A percentile compares a stretch with the other conserved stretches of the same genome.
Evolutionary conservation across 441 rosid species (phyloP).

Genomic region (Metrosideros polymorpha): DNA sequence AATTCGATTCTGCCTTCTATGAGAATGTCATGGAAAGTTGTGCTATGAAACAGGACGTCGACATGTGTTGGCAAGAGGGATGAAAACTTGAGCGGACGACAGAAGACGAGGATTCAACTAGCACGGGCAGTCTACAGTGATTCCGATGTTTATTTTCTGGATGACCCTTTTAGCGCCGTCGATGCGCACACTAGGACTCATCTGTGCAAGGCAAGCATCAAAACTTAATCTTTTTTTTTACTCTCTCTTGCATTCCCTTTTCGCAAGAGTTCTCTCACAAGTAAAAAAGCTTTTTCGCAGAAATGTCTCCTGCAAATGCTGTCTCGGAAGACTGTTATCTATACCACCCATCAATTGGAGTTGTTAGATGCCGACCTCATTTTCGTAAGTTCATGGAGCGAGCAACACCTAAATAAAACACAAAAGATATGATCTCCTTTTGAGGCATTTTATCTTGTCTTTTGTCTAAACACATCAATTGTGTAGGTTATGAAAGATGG

Average conservation of each 20-base stretch:
- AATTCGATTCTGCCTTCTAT: slow-evolving; percentile 29
- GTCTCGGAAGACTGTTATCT: slow-evolving; percentile 52
- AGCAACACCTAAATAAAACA: not conserved
- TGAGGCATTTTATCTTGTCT: not conserved
- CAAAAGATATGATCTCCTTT: not conserved
- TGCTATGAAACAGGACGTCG: slow-evolving; percentile 50
- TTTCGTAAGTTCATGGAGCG: slow-evolving; percentile 26
- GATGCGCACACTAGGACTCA: slow-evolving; percentile 68
- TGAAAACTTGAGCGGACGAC: slow-evolving; percentile 69
- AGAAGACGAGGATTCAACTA: slow-evolving; percentile 68
- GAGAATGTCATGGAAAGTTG: slow-evolving; percentile 45
- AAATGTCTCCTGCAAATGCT: slow-evolving; percentile 48
- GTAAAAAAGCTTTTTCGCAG: slow-evolving; percentile 24
- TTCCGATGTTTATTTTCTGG: slow-evolving; percentile 63
- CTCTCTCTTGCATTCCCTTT: not conserved
- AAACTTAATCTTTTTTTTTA: not conserved
- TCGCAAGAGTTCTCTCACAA: not conserved
- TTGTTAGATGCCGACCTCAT: slow-evolving; percentile 61
- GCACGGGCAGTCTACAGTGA: slow-evolving; percentile 62
- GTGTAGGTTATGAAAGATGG: slow-evolving; percentile 57
- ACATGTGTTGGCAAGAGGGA: slow-evolving; percentile 65
- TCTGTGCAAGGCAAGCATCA: slow-evolving; percentile 43
- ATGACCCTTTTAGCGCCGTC: slow-evolving; percentile 76
- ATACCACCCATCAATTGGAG: slow-evolving; percentile 69
- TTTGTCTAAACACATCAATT: not conserved